Evolutionary conservation across 2,329 filamentous ascomycete genomes (phyloP), one percentile per base, ranked within the genome.

Genomic region (Xylariaceae sp.): DNA sequence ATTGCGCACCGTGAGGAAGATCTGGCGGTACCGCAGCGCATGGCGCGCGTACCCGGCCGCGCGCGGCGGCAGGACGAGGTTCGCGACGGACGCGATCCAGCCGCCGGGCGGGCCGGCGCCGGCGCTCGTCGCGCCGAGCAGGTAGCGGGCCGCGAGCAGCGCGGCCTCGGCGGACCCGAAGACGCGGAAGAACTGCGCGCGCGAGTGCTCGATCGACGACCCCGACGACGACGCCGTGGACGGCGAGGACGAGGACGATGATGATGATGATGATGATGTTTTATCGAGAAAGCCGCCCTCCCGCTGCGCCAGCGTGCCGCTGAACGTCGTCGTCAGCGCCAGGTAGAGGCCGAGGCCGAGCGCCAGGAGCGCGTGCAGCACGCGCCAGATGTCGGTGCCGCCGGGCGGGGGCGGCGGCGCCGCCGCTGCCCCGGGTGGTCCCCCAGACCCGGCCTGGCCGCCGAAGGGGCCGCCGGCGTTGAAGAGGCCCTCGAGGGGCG

Each of bases 81-180:
- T 70, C 4, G 72, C 65, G 25, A 80, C 60, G 16, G 70, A 81
- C 41, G 77, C 77, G 40, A 86, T 46, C 37, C 83, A 69, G 3
- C 82, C 81, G 17, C 65, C 59, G 3, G 72, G 73, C 39, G 73
- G 72, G 23, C 38, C 41, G 5, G 37, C 36, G 21, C 29, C 71
- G 54, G 24, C 63, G 57, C 16, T 71, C 71, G 46, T 74, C 75
- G 19, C 21, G 47, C 87, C 82, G 32, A 86, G 52, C 46, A 87
- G 77, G 54, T 81, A 84, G 16, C 83, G 68, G 19, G 74, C 78
- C 2, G 77, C 81, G 43, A 90, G 75, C 42, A 90, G 64, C 33
- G 85, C 55, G 9, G 85, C 69, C 61, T 92, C 83, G 19, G 76
- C 79, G 1, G 83, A 86, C 5, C 83, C 80, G 53, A 90, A 92